Conservation (phyloP, 495 filamentous ascomycete genomes). For the Penicillium egyptiacum region DNA sequence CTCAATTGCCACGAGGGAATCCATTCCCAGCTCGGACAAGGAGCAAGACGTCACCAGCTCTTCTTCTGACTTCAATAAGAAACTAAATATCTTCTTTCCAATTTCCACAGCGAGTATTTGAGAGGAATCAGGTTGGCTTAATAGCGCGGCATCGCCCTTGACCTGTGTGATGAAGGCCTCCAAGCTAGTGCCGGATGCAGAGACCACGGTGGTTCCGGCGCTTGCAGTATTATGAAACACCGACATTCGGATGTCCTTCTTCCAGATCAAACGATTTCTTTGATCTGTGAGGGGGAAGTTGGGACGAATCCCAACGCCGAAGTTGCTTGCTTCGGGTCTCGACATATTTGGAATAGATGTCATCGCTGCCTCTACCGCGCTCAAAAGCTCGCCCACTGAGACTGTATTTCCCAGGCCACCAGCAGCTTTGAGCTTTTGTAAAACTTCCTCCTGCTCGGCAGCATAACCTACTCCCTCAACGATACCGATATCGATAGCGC, state of each 20-base stretch:
- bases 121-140: constrained; percentile 6
- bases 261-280: constrained; percentile 22
- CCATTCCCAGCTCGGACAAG: constrained; percentile 41
- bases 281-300: constrained; percentile 8
- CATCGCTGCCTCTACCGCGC: not conserved
- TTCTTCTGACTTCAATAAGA: constrained; percentile 26
- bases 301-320: constrained; percentile 12
- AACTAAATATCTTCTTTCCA: constrained; percentile 42
- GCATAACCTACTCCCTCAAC: constrained; percentile 40
- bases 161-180: constrained; percentile 15
- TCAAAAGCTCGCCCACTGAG: not conserved
- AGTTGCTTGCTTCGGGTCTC: not conserved
- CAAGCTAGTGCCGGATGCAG: constrained; percentile 1
- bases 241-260: constrained; percentile 27
- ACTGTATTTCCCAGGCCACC: not conserved
- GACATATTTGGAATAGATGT: not conserved
- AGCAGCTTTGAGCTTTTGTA: constrained; percentile 9
- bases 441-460: constrained; percentile 17
- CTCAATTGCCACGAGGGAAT: constrained; percentile 48
- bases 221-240: constrained; percentile 27
- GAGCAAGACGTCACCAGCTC: constrained; percentile 35
- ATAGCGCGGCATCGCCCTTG: constrained; percentile 6
- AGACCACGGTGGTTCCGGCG: not conserved
- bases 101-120: constrained; percentile 46
- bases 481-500: constrained; percentile 29